A percentile compares a stretch with the other conserved stretches of the same genome.
phyloP scores from a whole-genome alignment of 345 rosid genomes.

The Corymbia maculata region DNA sequence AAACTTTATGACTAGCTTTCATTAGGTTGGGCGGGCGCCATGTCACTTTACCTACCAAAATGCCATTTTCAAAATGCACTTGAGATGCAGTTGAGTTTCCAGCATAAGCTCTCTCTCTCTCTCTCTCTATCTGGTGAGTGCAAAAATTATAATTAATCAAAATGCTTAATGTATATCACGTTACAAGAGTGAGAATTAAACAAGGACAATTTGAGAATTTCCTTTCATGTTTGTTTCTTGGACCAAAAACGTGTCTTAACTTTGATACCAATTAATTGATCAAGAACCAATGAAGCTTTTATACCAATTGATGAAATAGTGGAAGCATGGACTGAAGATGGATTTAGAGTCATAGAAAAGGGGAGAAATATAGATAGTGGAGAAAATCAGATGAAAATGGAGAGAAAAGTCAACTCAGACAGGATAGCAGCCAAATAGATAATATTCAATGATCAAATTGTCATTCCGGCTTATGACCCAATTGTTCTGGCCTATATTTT shows the following conservation, averaged over 20 bases:
- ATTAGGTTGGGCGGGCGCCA: neutral
- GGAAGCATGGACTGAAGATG: neutral
- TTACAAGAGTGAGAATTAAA: neutral
- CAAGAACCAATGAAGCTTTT: accelerated
- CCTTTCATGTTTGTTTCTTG: neutral
- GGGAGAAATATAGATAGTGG: neutral
- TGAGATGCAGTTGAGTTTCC: neutral
- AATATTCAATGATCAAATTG: neutral
- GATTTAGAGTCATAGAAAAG: neutral
- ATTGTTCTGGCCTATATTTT: neutral
- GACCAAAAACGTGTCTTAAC: accelerated
- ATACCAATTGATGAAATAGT: neutral
- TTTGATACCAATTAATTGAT: neutral
- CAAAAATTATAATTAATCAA: neutral
- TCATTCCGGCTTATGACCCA: neutral
- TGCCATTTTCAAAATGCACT: neutral
- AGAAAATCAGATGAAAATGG: neutral
- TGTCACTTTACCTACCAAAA: neutral
- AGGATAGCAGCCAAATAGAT: accelerated
- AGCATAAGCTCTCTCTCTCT: neutral
- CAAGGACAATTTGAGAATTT: neutral
- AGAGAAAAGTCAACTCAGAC: neutral
- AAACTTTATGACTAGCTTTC: neutral
- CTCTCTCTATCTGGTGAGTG: neutral
- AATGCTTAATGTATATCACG: neutral